Evolutionary conservation across 257 asterid species (phyloP).

Genomic region (Leonotis leonurus): DNA sequence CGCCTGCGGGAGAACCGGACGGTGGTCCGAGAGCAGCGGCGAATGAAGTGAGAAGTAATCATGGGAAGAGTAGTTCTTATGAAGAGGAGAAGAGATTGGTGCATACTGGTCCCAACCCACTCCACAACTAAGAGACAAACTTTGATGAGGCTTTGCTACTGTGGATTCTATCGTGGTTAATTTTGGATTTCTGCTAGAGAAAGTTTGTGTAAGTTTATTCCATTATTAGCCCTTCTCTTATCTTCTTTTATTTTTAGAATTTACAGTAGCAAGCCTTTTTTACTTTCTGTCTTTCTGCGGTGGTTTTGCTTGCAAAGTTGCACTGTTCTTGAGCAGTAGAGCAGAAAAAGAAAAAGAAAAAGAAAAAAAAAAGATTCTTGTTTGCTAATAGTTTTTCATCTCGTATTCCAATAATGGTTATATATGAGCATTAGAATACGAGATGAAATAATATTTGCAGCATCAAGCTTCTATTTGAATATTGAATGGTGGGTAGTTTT

Average conservation of each 20-base stretch:
- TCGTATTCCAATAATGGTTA: background rate
- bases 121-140: slow-evolving; percentile 44
- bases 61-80: too few relatives aligned
- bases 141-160: slow-evolving; percentile 43
- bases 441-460: slow-evolving; percentile 5
- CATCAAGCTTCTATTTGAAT: background rate
- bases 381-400: background rate
- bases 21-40: background rate
- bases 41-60: too few relatives aligned
- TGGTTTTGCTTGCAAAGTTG: too few relatives aligned
- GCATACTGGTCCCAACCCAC: slow-evolving; percentile 85
- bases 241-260: slow-evolving; percentile 24
- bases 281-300: too few relatives aligned
- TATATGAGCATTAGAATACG: background rate
- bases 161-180: slow-evolving; percentile 35
- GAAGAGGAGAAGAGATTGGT: slow-evolving; percentile 59
- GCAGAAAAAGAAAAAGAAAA: background rate
- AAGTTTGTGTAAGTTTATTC: slow-evolving; percentile 21
- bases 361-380: background rate
- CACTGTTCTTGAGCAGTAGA: too few relatives aligned
- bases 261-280: too few relatives aligned
- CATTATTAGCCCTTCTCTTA: background rate
- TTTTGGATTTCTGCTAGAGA: slow-evolving; percentile 9
- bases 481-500: too few relatives aligned
- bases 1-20: too few relatives aligned